Evolutionary conservation across 1,284 basidiomycete species (phyloP), one percentile per base, ranked within the genome.

Genomic region (Ganoderma meredithae): DNA sequence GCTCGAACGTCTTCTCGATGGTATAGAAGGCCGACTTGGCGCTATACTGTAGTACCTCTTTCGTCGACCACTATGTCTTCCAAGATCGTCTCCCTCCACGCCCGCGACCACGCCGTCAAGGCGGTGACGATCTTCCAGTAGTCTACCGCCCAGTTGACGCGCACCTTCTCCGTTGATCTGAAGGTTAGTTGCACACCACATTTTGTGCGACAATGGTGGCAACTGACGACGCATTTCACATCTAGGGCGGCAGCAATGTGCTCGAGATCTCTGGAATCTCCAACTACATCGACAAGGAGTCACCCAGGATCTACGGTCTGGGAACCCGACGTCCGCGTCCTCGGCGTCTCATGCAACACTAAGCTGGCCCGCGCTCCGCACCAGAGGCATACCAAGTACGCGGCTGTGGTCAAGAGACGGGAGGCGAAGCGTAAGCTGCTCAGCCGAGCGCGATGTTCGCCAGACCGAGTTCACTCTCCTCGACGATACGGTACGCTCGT

Each of bases 181-280:
- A 72, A 78, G 72, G 81, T 80, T 67, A 8, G 12, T 4, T 47
- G 43, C 39, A 40, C 15, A 25, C 61, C n/a, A 8, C 41, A 5
- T 22, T 44, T 22, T 5, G 49, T 25, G 2, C 2, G 19, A 33
- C 12, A 13, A 12, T 22, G 3, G 13, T 22, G 3, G 13, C 25
- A 4, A 49, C 22, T 41, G 22, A 40, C 36, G 25, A 13, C 25
- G 17, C 17, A 15, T 19, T 22, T n/a, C 36, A 39, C 25, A 25
- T 33, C 9, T 67, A 88, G 87, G 77, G 78, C 65, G 87, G 87
- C 1, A 81, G 81, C 62, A 88, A 84, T 69, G 83, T 84, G 70
- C 72, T 88, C 61, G 78, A 82, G 62, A 84, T 88, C 55, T 78
- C 72, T 41, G 80, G 79, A 49, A 80, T 89, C 9, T 79, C 87